phyloP scores from a whole-genome alignment of 768 basidiomycete species.

The Suillus spraguei region DNA sequence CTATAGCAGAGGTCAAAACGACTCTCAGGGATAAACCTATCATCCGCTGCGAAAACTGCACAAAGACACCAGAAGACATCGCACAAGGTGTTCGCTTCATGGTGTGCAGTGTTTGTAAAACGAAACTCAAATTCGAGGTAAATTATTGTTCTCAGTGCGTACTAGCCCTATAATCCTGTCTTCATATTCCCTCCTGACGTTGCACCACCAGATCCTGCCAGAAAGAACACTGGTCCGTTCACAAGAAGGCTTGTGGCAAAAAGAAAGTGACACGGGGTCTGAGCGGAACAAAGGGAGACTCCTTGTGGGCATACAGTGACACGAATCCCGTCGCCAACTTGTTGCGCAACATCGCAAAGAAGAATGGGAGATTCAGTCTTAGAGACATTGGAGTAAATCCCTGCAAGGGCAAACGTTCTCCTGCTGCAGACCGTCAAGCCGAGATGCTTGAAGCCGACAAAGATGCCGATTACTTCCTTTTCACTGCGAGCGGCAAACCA shows the following conservation, averaged over 20 bases:
- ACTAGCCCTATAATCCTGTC: background rate
- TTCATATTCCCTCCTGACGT: background rate
- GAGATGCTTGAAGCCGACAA: constrained; percentile 21
- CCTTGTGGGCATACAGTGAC: constrained; percentile 12
- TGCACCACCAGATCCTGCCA: constrained; percentile 19
- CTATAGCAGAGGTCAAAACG: background rate
- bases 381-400: constrained; percentile 16
- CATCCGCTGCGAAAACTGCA: constrained; percentile 24
- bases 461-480: constrained; percentile 23
- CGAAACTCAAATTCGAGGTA: constrained; percentile 19
- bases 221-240: constrained; percentile 18
- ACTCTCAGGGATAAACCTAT: constrained; percentile 17
- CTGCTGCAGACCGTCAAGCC: constrained; percentile 24
- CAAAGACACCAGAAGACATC: constrained; percentile 19
- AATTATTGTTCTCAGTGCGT: constrained; percentile 24
- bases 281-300: constrained; percentile 21
- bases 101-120: constrained; percentile 24
- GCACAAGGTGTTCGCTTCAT: constrained; percentile 19
- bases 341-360: background rate
- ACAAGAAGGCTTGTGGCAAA: constrained; percentile 24
- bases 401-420: constrained; percentile 12
- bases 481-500: constrained; percentile 17
- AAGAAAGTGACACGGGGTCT: constrained; percentile 20
- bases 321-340: constrained; percentile 10
- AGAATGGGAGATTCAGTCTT: constrained; percentile 1